phyloP scores from a whole-genome alignment of 106 monocot genomes.

The Amphibolis antarctica region DNA sequence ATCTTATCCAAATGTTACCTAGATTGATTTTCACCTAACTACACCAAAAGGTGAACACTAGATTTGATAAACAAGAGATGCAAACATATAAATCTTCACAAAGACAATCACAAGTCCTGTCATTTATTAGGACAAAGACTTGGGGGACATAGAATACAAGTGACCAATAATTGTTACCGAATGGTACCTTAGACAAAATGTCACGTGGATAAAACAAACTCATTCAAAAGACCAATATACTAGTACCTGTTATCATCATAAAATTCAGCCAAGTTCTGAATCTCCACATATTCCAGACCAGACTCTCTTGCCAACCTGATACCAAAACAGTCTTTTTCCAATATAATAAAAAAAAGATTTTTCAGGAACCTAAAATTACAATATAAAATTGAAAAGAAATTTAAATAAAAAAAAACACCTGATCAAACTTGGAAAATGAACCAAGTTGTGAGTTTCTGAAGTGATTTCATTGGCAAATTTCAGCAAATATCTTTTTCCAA shows the following conservation, averaged over 20 bases:
- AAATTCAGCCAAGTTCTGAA: conserved; percentile 92
- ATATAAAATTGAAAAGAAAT: background rate
- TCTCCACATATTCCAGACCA: conserved; percentile 88
- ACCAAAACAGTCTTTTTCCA: background rate
- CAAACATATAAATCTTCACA: too few relatives aligned
- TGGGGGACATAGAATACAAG: too few relatives aligned
- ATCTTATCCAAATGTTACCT: too few relatives aligned
- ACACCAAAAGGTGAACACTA: too few relatives aligned
- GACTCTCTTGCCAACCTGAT: conserved; percentile 88
- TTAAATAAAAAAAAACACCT: conserved; percentile 31
- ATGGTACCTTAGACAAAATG: too few relatives aligned
- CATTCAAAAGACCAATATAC: background rate
- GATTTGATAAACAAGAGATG: too few relatives aligned
- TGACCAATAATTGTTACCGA: too few relatives aligned
- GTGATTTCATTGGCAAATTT: conserved; percentile 66
- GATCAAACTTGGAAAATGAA: conserved; percentile 90
- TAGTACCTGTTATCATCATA: conserved; percentile 94
- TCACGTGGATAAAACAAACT: background rate
- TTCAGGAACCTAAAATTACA: background rate
- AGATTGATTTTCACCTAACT: too few relatives aligned
- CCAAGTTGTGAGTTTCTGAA: conserved; percentile 70
- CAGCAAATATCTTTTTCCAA: conserved; percentile 91
- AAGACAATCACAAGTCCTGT: too few relatives aligned
- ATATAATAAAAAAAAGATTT: background rate
- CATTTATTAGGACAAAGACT: too few relatives aligned